These are phyloP conservation scores for Yarrowia galli DNA, from an alignment of 1,139 yeast genomes.

Conservation along the genomic window DNA sequence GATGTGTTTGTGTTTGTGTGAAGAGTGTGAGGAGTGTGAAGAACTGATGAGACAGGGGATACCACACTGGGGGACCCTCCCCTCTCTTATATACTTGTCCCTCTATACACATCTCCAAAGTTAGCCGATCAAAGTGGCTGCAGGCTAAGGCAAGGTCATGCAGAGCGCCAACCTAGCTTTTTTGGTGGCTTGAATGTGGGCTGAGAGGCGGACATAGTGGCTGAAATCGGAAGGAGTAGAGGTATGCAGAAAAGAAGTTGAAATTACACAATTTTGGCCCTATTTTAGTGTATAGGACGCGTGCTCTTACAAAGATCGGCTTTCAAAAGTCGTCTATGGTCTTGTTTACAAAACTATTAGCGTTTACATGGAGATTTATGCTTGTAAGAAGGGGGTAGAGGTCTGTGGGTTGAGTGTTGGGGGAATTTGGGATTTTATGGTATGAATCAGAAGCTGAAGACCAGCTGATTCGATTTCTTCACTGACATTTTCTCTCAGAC, in stretches of 20 bases:
- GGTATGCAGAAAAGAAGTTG: not conserved
- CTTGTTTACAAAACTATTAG: not conserved
- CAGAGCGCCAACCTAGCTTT: slow-evolving; percentile 12
- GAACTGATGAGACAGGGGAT: too few species aligned
- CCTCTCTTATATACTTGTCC: slow-evolving; percentile 7
- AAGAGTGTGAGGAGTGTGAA: not conserved
- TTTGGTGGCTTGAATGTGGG: slow-evolving; percentile 25
- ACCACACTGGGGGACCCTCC: too few species aligned
- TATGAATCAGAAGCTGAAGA: not conserved
- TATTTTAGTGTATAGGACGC: not conserved
- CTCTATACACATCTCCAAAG: slow-evolving; percentile 16
- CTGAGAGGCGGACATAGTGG: not conserved
- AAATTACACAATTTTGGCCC: too few species aligned
- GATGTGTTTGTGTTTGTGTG: not conserved
- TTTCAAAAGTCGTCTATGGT: not conserved
- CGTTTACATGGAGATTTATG: slow-evolving; percentile 1
- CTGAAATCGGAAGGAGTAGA: not conserved
- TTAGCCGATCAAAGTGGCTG: slow-evolving; percentile 36
- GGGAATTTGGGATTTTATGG: not conserved
- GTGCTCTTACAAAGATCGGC: not conserved
- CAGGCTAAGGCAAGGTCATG: slow-evolving; percentile 29
- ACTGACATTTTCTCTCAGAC: not conserved
- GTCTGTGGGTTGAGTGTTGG: not conserved
- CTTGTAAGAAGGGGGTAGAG: not conserved
- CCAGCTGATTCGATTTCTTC: not conserved